phyloP scores from a whole-genome alignment of 495 filamentous ascomycete genomes.

The Chaetomium fimeti region DNA sequence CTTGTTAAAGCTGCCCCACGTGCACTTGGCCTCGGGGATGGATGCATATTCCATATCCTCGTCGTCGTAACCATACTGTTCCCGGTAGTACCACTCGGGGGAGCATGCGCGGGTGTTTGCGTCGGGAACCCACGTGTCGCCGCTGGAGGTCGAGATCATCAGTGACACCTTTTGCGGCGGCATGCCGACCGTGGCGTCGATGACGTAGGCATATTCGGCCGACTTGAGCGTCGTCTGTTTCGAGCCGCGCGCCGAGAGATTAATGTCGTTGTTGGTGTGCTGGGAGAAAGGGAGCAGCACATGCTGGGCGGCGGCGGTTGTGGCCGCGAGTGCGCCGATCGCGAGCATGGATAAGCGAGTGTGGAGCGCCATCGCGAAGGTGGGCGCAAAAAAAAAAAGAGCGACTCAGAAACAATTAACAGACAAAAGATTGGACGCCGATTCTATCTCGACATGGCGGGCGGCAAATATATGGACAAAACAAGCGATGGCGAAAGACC shows the following conservation, averaged over 20 bases:
- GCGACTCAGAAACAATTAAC: not conserved
- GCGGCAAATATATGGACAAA: not conserved
- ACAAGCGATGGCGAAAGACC: not conserved
- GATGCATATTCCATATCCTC: not conserved
- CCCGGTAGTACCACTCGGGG: constrained; percentile 23
- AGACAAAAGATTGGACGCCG: constrained; percentile 16
- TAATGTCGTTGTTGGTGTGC: not conserved
- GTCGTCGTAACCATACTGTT: constrained; percentile 13
- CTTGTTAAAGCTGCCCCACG: constrained; percentile 49
- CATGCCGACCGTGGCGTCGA: constrained; percentile 63
- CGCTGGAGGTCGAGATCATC: constrained; percentile 65
- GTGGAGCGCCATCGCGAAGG: constrained; percentile 21
- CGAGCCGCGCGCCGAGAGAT: constrained; percentile 20
- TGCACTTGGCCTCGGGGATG: constrained; percentile 8
- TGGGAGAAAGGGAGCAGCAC: constrained; percentile 28
- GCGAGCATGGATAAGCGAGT: constrained; percentile 21
- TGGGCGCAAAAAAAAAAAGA: not conserved
- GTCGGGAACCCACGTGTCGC: constrained; percentile 72
- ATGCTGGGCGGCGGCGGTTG: constrained; percentile 17
- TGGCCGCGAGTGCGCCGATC: constrained; percentile 10
- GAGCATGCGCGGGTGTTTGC: constrained; percentile 54
- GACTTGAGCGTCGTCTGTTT: constrained; percentile 3
- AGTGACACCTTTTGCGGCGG: constrained; percentile 58
- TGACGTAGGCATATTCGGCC: constrained; percentile 46
- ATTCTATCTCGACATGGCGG: constrained; percentile 15